A percentile compares a stretch with the other conserved stretches of the same genome.
Conservation (phyloP, 805 yeast genomes). For the Ascoidea tarda region DNA sequence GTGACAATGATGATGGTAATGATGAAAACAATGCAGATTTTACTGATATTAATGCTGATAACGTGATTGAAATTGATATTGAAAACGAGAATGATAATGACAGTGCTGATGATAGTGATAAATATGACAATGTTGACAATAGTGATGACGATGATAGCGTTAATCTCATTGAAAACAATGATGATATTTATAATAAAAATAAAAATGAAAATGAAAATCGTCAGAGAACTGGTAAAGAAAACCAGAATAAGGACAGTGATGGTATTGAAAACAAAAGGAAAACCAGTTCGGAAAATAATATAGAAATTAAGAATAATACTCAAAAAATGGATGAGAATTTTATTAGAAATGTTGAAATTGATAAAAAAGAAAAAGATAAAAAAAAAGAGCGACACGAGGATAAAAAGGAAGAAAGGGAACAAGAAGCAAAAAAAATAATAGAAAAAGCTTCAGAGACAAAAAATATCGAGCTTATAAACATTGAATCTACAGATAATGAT, state of each 20-base stretch:
- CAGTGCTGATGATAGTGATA: background rate
- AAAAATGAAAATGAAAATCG: slow-evolving; percentile 1
- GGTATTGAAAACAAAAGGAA: slow-evolving; percentile 2
- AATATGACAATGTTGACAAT: background rate
- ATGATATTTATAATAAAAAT: slow-evolving; percentile 1
- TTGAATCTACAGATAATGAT: slow-evolving; percentile 6
- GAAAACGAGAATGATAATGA: background rate
- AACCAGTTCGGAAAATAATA: too few species aligned
- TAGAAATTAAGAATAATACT: too few species aligned
- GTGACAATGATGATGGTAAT: background rate
- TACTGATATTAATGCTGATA: background rate
- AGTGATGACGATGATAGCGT: background rate
- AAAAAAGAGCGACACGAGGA: too few species aligned
- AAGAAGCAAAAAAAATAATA: slow-evolving; percentile 1
- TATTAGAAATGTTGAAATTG: too few species aligned
- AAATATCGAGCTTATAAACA: background rate
- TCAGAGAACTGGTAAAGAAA: slow-evolving; percentile 2
- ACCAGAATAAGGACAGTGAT: slow-evolving; percentile 5
- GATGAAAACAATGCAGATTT: background rate
- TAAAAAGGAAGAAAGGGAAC: background rate
- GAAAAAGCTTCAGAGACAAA: background rate
- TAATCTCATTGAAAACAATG: background rate
- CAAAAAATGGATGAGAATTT: too few species aligned
- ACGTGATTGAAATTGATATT: background rate
- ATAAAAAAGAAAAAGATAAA: too few species aligned